A percentile compares a stretch with the other conserved stretches of the same genome.
Conservation (phyloP, 2,329 filamentous ascomycete species). For the Pseudogymnoascus sp. region DNA sequence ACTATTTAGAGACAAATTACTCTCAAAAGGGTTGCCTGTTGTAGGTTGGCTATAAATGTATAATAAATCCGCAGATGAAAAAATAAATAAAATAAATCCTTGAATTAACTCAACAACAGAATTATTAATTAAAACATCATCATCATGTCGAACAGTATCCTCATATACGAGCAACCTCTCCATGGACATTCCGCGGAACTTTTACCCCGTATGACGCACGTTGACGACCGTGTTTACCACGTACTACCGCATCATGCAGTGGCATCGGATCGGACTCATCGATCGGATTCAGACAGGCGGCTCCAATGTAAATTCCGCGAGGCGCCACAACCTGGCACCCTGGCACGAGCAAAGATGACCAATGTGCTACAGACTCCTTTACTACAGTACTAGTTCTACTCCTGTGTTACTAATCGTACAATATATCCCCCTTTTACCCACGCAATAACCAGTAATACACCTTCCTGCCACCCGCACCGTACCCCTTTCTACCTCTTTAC, state of each 20-base stretch:
- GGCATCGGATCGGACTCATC: neutral
- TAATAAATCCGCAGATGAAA: too few species aligned
- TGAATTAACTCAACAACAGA: too few species aligned
- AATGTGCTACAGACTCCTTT: neutral
- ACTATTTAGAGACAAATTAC: too few species aligned
- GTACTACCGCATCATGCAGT: neutral
- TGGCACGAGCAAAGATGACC: neutral
- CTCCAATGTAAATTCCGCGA: neutral
- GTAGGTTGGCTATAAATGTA: too few species aligned
- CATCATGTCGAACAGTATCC: too few species aligned
- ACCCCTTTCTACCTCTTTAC: neutral
- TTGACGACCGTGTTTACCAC: neutral
- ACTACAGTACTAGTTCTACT: conserved; percentile 4
- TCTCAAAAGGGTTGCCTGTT: neutral
- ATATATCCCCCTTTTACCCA: neutral
- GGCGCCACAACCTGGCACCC: neutral
- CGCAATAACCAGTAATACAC: neutral
- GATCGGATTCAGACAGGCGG: neutral
- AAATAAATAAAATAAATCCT: too few species aligned
- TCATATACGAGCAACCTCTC: neutral
- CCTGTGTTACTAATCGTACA: neutral
- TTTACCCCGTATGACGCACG: neutral
- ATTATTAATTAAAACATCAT: too few species aligned
- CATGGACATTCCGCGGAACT: too few species aligned
- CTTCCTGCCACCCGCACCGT: neutral